Evolutionary conservation across 345 rosid species (phyloP), one percentile per base, ranked within the genome.

Genomic region (Orychophragmus violaceus): DNA sequence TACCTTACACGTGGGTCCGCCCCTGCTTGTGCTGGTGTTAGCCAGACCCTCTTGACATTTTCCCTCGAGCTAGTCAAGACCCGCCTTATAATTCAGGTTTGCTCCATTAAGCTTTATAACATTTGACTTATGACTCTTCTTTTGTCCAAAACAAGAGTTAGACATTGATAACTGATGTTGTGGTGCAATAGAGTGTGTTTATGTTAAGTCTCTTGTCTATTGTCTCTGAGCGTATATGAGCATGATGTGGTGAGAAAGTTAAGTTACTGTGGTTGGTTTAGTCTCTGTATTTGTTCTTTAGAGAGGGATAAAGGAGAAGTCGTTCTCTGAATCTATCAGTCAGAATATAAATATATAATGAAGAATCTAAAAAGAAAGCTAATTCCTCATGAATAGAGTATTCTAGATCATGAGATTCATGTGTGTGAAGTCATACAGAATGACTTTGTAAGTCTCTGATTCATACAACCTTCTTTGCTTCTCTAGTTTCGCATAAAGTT

Each of bases 61-160:
- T 95, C 98, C 0, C 98, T 92, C 0, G 97, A 92, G 76, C 77
- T 89, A 59, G 80, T 92, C 60, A 92, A 92, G 82, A 92, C 98
- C 30, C 91, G 97, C 25, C 66, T 92, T 49, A 92, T 97, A 1
- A 85, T 92, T 48, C 90, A 89, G 97, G 98, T 89, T 5, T 25
- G 28, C 16, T 37, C 18, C 3, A 8, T n/a, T n/a, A n/a, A n/a
- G 54, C 33, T 62, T 19, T 6, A 8, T 12, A 54, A n/a, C 23
- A 41, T 45, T 24, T 10, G 18, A 30, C 54, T 6, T 19, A 21
- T 12, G 35, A n/a, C 1, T 23, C 32, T 45, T 45, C 51, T 8
- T 3, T 1, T 17, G 49, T 16, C 12, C 2, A 1, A 14, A 24
- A 6, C 16, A 29, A 28, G 42, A 28, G 24, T 12, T 30, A 50